phyloP scores from a whole-genome alignment of 2,329 filamentous ascomycete species.

The Sclerotinia subarctica region DNA sequence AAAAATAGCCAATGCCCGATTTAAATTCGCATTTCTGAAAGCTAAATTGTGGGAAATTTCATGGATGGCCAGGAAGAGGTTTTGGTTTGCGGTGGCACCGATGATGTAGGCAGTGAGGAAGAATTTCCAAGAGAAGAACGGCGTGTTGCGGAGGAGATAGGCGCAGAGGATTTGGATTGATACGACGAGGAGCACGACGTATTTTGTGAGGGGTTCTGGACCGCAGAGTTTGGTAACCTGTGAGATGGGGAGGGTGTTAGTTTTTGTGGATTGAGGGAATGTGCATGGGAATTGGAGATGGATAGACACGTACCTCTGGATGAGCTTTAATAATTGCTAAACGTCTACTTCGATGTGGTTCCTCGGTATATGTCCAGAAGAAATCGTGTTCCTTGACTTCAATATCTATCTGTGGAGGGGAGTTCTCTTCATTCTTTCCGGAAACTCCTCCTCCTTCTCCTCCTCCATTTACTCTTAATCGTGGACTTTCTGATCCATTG shows the following conservation, averaged over 20 bases:
- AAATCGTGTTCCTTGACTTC: constrained; percentile 51
- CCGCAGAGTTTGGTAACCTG: constrained; percentile 96
- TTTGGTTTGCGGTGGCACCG: constrained; percentile 95
- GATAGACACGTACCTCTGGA: constrained; percentile 67
- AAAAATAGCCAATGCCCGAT: constrained; percentile 84
- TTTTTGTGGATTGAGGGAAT: neutral
- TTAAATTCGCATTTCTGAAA: constrained; percentile 75
- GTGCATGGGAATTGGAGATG: neutral
- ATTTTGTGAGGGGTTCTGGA: constrained; percentile 93
- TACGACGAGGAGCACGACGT: constrained; percentile 81
- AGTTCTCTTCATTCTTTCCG: neutral
- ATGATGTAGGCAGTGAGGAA: constrained; percentile 85
- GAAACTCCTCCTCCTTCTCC: neutral
- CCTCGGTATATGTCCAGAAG: constrained; percentile 99
- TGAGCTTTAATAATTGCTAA: constrained; percentile 97
- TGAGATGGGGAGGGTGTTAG: neutral
- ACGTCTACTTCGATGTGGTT: constrained; percentile 87
- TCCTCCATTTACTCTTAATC: constrained; percentile 10
- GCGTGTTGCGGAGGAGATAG: constrained; percentile 69
- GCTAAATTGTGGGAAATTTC: constrained; percentile 98
- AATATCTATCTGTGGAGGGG: constrained; percentile 22
- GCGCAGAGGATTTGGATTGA: constrained; percentile 75
- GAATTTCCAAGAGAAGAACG: constrained; percentile 81
- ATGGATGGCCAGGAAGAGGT: constrained; percentile 96
- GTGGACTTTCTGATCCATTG: constrained; percentile 10